Base-by-base conservation (phyloP, 2,329 filamentous ascomycete species). In the Penicillium aurantiogriseum region DNA sequence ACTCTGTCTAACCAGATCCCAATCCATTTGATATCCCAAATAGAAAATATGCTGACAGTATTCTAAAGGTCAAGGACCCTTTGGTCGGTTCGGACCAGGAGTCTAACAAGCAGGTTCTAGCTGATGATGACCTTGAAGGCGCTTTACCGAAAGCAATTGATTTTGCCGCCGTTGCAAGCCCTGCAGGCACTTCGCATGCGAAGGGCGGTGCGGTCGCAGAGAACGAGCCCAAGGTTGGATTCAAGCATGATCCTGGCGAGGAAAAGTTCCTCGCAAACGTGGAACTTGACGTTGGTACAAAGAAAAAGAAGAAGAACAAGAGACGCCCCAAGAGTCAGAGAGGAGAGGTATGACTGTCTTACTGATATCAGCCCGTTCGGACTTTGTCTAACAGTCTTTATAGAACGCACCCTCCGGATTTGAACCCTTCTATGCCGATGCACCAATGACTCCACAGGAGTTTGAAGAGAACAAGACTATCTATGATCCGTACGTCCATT, bases 341-440 rank as follows among this genome's bases (percentile, higher is more conserved):
- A 48, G 76, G 76, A 49, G 46, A 47, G 40, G 66, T 67, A 63
- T 8, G 46, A 17, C 11, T 8, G 8, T 23, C 21, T 51, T 23
- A 42, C n/a, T 19, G 36, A 11, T 46, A 25, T 27, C 27, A 17
- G 23, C 5, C n/a, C 33, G 8, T 29, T 3, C 17, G 35, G 11
- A 45, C 19, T 11, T 47, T 62, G 25, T 58, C 56, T 51, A 27
- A 35, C 25, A 23, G 46, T 59, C 7, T 23, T 21, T 17, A 13
- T 42, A 80, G 76, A 70, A 67, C 47, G 76, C 77, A 57, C 78
- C 79, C 5, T 88, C 85, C 6, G 90, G 90, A 0, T 92, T 92
- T 57, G 90, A 92, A 83, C 88, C 92, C 60, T 91, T 85, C 72
- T 94, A 85, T 70, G 86, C 89, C 13, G 93, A 97, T 72, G 82